Evolutionary conservation across 1,284 basidiomycete species (phyloP).

Genomic region (Malassezia sp.): DNA sequence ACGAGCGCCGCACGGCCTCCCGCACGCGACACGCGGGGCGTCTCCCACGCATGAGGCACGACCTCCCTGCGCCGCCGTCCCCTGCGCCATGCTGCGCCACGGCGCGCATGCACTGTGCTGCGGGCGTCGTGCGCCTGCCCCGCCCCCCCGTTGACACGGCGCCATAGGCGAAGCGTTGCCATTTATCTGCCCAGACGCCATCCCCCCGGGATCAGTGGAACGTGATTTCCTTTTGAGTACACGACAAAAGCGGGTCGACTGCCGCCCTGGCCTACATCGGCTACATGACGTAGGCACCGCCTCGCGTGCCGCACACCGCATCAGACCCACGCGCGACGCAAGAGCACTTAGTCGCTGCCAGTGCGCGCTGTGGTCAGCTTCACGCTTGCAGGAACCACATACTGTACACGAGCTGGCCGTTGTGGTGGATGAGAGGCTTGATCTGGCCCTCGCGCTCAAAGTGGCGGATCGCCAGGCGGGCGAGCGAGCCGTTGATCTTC

Average conservation of each 20-base stretch:
- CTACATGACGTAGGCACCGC: conserved; percentile 1
- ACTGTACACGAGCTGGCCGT: conserved; percentile 80
- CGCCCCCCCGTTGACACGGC: too few relatives aligned
- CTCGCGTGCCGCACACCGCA: too few relatives aligned
- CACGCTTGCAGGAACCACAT: neutral
- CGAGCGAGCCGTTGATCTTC: conserved; percentile 89
- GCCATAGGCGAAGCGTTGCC: too few relatives aligned
- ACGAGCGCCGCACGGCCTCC: too few relatives aligned
- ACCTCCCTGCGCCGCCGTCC: too few relatives aligned
- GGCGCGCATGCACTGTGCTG: too few relatives aligned
- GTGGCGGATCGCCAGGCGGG: conserved; percentile 82
- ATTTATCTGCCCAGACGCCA: too few relatives aligned
- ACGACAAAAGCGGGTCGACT: neutral
- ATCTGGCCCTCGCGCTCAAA: conserved; percentile 90
- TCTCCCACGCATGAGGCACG: too few relatives aligned
- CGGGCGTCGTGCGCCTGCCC: too few relatives aligned
- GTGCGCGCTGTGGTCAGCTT: conserved; percentile 9
- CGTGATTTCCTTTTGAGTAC: conserved; percentile 5
- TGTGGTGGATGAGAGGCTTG: conserved; percentile 93
- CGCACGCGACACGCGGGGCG: too few relatives aligned
- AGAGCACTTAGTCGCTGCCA: conserved; percentile 13
- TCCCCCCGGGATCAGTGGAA: too few relatives aligned
- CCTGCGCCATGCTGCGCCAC: too few relatives aligned
- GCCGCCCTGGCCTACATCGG: conserved; percentile 4
- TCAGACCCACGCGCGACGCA: neutral